A percentile compares a stretch with the other conserved stretches of the same genome.
Conservation (phyloP, 2,329 filamentous ascomycete species). For the Colletotrichum camelliae region DNA sequence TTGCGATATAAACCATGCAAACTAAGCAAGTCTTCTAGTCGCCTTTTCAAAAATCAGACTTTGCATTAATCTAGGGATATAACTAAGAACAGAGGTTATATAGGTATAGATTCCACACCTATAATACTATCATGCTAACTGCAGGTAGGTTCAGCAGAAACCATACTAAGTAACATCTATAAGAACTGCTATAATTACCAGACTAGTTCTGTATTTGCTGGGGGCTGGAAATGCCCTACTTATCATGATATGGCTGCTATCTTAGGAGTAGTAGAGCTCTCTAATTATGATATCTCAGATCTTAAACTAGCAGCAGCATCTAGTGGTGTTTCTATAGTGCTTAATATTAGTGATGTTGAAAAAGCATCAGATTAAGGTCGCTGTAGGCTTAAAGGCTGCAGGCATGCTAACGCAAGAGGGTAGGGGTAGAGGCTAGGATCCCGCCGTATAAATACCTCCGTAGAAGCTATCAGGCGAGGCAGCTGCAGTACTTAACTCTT, state of each 20-base stretch:
- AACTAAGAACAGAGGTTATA: not conserved
- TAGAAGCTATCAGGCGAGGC: too few relatives aligned
- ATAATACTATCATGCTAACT: not conserved
- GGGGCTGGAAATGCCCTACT: not conserved
- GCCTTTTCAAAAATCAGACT: too few relatives aligned
- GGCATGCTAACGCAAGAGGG: too few relatives aligned
- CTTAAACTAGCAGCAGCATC: not conserved
- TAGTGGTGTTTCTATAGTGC: not conserved
- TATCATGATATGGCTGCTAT: not conserved
- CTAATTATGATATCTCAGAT: not conserved
- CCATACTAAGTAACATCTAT: not conserved
- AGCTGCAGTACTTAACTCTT: too few relatives aligned
- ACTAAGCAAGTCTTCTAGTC: too few relatives aligned
- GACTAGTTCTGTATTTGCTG: not conserved
- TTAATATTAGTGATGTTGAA: not conserved
- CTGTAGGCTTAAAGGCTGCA: too few relatives aligned
- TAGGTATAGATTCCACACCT: not conserved
- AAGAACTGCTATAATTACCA: not conserved
- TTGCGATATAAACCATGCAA: too few relatives aligned
- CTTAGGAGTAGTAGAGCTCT: not conserved
- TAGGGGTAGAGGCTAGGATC: too few relatives aligned
- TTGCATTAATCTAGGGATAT: not conserved
- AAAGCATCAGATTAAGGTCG: too few relatives aligned
- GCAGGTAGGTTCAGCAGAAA: not conserved
- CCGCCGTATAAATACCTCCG: too few relatives aligned